Percentiles rank a stretch among this genome's conserved stretches.
phyloP scores from a whole-genome alignment of 306 rosid genomes.

The Quercus berberidifolia region DNA sequence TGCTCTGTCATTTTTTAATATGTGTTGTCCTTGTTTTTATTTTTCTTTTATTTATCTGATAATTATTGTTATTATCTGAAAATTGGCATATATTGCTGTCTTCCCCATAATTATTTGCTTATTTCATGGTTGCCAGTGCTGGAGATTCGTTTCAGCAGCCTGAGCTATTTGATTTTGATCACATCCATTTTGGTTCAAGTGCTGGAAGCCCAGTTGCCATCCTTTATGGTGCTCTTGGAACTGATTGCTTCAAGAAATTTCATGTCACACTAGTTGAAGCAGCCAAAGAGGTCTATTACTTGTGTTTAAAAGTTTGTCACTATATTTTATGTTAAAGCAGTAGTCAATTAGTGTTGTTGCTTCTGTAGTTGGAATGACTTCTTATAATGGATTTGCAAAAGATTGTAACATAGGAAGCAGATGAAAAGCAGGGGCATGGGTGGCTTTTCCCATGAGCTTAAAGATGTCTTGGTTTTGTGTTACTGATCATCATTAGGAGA shows the following conservation, averaged over 20 bases:
- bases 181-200: slow-evolving; percentile 67
- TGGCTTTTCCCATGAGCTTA: background rate
- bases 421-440: background rate
- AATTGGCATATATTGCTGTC: background rate
- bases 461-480: background rate
- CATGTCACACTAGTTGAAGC: slow-evolving; percentile 69
- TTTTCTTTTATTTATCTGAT: background rate
- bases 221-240: slow-evolving; percentile 91
- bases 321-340: slow-evolving; percentile 1
- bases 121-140: slow-evolving; percentile 34
- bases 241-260: slow-evolving; percentile 79
- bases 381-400: background rate
- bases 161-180: slow-evolving; percentile 86
- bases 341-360: slow-evolving; percentile 3
- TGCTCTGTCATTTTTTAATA: background rate
- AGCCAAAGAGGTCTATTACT: slow-evolving; percentile 61
- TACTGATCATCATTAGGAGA: background rate
- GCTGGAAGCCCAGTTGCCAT: slow-evolving; percentile 66
- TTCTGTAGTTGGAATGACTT: background rate
- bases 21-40: background rate
- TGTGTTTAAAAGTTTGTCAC: slow-evolving; percentile 16
- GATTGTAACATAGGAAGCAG: background rate
- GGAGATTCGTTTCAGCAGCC: slow-evolving; percentile 67
- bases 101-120: slow-evolving; percentile 2
- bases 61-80: background rate